Conservation (phyloP, 306 rosid genomes). For the Ammopiptanthus mongolicus region DNA sequence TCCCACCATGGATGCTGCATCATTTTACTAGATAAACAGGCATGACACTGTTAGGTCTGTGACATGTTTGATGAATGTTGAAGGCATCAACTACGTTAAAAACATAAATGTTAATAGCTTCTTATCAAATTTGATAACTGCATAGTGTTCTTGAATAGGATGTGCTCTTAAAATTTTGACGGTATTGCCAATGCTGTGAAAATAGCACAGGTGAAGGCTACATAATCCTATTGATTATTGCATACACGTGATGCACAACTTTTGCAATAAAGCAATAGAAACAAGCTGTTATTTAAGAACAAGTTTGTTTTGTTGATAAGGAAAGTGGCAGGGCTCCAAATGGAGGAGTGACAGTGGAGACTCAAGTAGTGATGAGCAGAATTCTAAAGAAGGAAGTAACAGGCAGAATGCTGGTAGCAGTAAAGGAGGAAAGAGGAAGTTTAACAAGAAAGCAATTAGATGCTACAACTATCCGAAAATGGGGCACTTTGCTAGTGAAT, state of each 20-base stretch:
- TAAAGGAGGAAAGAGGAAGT: no score
- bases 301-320: no score
- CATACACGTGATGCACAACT: background rate
- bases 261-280: background rate
- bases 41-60: background rate
- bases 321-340: no score
- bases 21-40: constrained; percentile 20
- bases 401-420: no score
- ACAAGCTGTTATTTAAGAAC: background rate
- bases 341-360: no score
- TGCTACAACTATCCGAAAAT: no score
- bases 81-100: background rate
- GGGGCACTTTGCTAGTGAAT: no score
- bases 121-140: background rate
- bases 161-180: background rate
- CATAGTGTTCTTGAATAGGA: background rate
- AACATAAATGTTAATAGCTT: background rate
- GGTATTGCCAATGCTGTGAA: background rate
- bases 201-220: background rate
- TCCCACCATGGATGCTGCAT: constrained; percentile 64
- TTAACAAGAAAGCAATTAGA: no score
- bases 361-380: no score
- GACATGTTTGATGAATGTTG: background rate
- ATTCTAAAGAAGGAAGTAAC: no score
- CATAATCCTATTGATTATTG: background rate